phyloP scores from a whole-genome alignment of 1,284 basidiomycete species.

The Naganishia sp. region DNA sequence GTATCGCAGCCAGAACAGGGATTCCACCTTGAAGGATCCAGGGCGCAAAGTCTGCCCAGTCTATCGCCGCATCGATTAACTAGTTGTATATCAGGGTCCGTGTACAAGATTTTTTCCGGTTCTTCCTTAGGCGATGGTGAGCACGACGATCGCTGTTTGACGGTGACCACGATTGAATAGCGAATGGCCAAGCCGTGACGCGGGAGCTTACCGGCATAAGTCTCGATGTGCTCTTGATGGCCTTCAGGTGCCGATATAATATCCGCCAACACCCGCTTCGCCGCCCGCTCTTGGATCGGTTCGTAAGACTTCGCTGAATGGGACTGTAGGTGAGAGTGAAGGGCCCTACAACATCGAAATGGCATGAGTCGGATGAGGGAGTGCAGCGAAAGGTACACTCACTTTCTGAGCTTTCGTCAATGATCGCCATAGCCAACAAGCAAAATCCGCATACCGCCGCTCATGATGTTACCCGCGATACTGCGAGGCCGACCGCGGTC shows the following conservation, averaged over 20 bases:
- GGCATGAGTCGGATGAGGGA: constrained; percentile 34
- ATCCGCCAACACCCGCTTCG: constrained; percentile 60
- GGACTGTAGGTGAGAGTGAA: constrained; percentile 62
- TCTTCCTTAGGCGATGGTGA: constrained; percentile 68
- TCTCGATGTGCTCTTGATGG: constrained; percentile 59
- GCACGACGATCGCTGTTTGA: constrained; percentile 59
- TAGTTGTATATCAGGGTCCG: constrained; percentile 62
- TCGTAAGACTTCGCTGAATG: constrained; percentile 58
- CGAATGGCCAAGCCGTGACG: background rate
- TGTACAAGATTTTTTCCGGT: constrained; percentile 57
- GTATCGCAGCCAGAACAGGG: constrained; percentile 61
- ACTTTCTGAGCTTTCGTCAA: constrained; percentile 22
- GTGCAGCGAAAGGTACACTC: constrained; percentile 47
- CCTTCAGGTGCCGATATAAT: constrained; percentile 58
- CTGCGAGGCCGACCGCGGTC: constrained; percentile 57
- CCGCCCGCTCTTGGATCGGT: constrained; percentile 57
- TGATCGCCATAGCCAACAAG: constrained; percentile 23
- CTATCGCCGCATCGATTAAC: constrained; percentile 59
- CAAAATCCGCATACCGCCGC: constrained; percentile 21
- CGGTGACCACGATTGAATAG: no score
- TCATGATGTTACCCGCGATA: constrained; percentile 53
- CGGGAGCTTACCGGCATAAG: constrained; percentile 57
- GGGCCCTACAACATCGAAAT: constrained; percentile 53
- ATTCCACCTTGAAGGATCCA: constrained; percentile 63
- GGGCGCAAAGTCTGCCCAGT: constrained; percentile 61